These are phyloP conservation scores for Irpex sp. DNA, from an alignment of 1,284 basidiomycete genomes.

Conservation along the genomic window DNA sequence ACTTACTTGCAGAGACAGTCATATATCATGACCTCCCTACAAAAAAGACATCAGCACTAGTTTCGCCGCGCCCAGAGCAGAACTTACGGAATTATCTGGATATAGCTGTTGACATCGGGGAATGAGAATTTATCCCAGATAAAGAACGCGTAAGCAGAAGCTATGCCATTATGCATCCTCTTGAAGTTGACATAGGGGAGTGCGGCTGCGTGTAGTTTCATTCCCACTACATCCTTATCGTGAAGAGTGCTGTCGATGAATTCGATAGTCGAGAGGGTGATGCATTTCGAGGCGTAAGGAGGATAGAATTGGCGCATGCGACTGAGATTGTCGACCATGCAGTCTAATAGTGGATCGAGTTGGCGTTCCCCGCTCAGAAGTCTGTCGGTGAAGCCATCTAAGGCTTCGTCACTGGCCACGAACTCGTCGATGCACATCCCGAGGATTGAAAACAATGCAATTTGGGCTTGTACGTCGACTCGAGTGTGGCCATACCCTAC, in stretches of 20 bases:
- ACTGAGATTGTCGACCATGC: constrained; percentile 2
- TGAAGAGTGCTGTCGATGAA: constrained; percentile 8
- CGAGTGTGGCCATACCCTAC: constrained; percentile 8
- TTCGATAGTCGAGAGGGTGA: constrained; percentile 1
- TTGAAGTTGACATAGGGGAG: constrained; percentile 10
- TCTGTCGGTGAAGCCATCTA: constrained; percentile 7
- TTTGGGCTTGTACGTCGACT: constrained; percentile 7
- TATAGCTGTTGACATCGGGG: constrained; percentile 12
- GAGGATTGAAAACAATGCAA: constrained; percentile 7
- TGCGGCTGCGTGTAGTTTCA: neutral
- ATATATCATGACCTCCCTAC: neutral
- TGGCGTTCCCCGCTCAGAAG: constrained; percentile 3
- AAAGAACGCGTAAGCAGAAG: constrained; percentile 13
- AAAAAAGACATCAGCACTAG: neutral
- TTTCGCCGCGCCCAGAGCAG: neutral
- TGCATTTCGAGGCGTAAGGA: constrained; percentile 1
- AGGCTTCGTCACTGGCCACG: neutral
- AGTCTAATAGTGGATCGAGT: constrained; percentile 7
- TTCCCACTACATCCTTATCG: constrained; percentile 1
- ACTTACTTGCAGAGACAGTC: neutral
- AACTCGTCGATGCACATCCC: constrained; percentile 10
- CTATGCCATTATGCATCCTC: constrained; percentile 12
- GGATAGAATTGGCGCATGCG: constrained; percentile 4
- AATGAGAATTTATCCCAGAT: constrained; percentile 17
- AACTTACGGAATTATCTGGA: constrained; percentile 17